Percentiles rank a stretch among this genome's conserved stretches.
phyloP scores from a whole-genome alignment of 2,329 filamentous ascomycete genomes.

The Sordariomycetes sp. region DNA sequence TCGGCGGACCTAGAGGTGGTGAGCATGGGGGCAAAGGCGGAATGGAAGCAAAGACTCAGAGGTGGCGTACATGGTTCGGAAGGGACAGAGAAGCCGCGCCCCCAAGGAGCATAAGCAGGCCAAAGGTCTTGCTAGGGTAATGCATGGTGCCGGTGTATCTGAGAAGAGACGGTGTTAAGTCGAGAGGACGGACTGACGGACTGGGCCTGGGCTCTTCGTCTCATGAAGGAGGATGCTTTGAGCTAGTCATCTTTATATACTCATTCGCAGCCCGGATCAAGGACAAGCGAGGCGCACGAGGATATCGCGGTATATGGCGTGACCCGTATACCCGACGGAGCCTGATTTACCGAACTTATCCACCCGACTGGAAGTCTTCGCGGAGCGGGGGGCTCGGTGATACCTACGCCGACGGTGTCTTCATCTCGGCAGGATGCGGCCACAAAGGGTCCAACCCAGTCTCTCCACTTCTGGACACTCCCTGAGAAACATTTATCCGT shows the following conservation, averaged over 20 bases:
- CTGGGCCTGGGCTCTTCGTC: background rate
- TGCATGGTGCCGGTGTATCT: background rate
- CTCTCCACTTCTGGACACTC: background rate
- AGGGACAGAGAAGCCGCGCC: slow-evolving; percentile 2
- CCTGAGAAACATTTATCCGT: background rate
- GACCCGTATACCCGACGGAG: background rate
- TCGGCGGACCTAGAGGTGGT: background rate
- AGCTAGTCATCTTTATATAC: background rate
- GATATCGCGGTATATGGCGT: background rate
- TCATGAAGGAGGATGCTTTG: background rate
- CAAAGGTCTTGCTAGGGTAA: slow-evolving; percentile 5
- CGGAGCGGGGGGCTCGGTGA: background rate
- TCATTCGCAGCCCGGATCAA: background rate
- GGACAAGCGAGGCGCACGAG: background rate
- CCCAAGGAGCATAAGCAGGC: slow-evolving; percentile 2
- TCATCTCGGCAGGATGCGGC: background rate
- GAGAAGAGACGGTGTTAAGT: background rate
- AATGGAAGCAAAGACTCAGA: background rate
- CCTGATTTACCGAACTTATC: background rate
- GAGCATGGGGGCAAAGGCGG: background rate
- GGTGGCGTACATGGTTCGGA: background rate
- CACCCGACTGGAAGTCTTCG: background rate
- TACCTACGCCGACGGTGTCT: background rate
- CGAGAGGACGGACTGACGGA: background rate
- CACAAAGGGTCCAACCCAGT: background rate